Evolutionary conservation across 2,329 filamentous ascomycete species (phyloP).

Genomic region (Talaromyces sp.): DNA sequence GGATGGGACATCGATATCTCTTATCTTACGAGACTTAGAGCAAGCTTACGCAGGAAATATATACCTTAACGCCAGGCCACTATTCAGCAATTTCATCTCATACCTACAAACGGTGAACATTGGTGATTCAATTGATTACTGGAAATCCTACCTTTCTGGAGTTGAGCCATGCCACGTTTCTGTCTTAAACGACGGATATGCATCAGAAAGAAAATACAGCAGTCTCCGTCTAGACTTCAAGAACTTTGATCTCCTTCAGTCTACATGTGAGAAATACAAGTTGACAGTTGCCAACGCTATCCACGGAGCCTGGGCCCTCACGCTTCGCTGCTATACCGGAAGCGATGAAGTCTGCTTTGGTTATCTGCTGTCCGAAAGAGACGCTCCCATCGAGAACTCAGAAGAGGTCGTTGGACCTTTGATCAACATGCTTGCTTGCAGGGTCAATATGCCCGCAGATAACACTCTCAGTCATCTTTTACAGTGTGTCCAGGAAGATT

Average conservation of each 20-base stretch:
- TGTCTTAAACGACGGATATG: constrained; percentile 20
- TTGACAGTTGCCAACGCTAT: constrained; percentile 45
- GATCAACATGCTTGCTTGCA: constrained; percentile 43
- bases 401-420: constrained; percentile 43
- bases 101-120: constrained; percentile 1
- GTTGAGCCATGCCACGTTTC: constrained; percentile 34
- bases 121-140: constrained; percentile 16
- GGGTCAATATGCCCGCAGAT: constrained; percentile 31
- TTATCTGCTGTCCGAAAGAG: constrained; percentile 39
- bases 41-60: constrained; percentile 39
- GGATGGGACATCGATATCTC: constrained; percentile 43
- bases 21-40: constrained; percentile 24
- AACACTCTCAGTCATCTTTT: constrained; percentile 33
- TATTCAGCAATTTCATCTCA: constrained; percentile 7
- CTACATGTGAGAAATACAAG: constrained; percentile 36
- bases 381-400: constrained; percentile 33
- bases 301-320: constrained; percentile 11
- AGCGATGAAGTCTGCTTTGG: constrained; percentile 35
- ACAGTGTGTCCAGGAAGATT: constrained; percentile 40
- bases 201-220: not conserved
- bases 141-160: constrained; percentile 26
- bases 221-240: constrained; percentile 8
- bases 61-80: constrained; percentile 16
- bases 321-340: constrained; percentile 9
- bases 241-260: constrained; percentile 26